phyloP scores from a whole-genome alignment of 768 basidiomycete species.

The Cantharellus cinnabarinus region DNA sequence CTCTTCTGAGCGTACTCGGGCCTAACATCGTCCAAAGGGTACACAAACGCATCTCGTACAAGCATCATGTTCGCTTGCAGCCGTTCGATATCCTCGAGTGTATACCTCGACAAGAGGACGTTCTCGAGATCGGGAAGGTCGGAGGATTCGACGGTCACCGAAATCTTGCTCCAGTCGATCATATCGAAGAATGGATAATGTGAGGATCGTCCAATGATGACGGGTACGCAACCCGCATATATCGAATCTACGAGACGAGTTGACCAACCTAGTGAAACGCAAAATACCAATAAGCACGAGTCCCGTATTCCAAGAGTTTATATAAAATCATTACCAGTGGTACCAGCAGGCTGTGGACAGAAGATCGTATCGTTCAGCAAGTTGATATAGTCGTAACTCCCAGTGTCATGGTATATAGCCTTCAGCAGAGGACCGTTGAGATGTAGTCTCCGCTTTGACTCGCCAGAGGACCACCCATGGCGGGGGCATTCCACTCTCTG shows the following conservation, averaged over 20 bases:
- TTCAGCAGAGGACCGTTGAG: too few species aligned
- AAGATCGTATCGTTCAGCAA: too few species aligned
- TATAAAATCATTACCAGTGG: too few species aligned
- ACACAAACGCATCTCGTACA: slow-evolving; percentile 21
- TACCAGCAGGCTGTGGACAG: too few species aligned
- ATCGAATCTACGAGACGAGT: slow-evolving; percentile 17
- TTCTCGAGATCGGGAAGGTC: slow-evolving; percentile 20
- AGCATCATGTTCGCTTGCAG: slow-evolving; percentile 20
- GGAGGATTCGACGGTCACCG: slow-evolving; percentile 17
- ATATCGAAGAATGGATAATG: slow-evolving; percentile 21
- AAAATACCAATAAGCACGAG: too few species aligned
- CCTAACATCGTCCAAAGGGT: slow-evolving; percentile 16
- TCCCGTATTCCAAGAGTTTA: too few species aligned
- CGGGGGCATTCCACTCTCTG: too few species aligned
- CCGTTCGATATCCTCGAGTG: slow-evolving; percentile 14
- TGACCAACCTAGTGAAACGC: too few species aligned
- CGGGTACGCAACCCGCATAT: slow-evolving; percentile 24
- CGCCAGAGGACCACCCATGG: too few species aligned
- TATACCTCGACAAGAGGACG: slow-evolving; percentile 16
- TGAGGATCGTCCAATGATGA: slow-evolving; percentile 20
- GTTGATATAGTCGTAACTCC: too few species aligned
- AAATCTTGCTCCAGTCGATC: slow-evolving; percentile 22
- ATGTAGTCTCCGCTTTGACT: too few species aligned
- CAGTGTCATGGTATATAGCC: too few species aligned
- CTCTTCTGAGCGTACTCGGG: slow-evolving; percentile 14